phyloP scores from a whole-genome alignment of 257 asterid genomes.

The Ocimum tenuiflorum region DNA sequence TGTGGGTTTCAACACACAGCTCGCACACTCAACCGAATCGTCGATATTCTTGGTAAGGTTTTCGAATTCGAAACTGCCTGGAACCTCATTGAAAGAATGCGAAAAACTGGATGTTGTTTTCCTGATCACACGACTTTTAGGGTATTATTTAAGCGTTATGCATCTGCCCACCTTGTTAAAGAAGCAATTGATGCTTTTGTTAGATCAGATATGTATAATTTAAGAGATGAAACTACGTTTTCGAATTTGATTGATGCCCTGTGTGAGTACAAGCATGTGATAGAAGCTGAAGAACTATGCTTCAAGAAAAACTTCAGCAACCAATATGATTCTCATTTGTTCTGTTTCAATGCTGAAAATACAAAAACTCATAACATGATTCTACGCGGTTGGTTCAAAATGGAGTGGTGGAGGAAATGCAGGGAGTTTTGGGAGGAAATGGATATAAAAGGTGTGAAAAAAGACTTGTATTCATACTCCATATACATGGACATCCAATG shows the following conservation, averaged over 20 bases:
- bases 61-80: conserved; percentile 68
- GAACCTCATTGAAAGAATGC: conserved; percentile 56
- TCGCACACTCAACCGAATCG: conserved; percentile 53
- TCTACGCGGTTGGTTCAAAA: conserved; percentile 77
- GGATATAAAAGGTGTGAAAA: conserved; percentile 61
- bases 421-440: conserved; percentile 87
- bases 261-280: conserved; percentile 84
- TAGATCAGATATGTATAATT: conserved; percentile 45
- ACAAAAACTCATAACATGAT: conserved; percentile 64
- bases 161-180: conserved; percentile 63
- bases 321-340: conserved; percentile 9
- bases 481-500: conserved; percentile 80
- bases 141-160: conserved; percentile 64
- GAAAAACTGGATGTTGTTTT: conserved; percentile 22
- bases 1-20: conserved; percentile 58
- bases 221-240: conserved; percentile 69
- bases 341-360: conserved; percentile 28
- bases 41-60: conserved; percentile 76
- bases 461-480: conserved; percentile 74
- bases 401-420: conserved; percentile 84
- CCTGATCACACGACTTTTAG: conserved; percentile 77
- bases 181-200: conserved; percentile 71
- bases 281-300: conserved; percentile 84
- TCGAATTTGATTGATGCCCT: conserved; percentile 68
- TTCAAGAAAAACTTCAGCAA: conserved; percentile 33